A percentile compares a stretch with the other conserved stretches of the same genome.
Conservation (phyloP, 306 rosid species). For the Styphnolobium japonicum region DNA sequence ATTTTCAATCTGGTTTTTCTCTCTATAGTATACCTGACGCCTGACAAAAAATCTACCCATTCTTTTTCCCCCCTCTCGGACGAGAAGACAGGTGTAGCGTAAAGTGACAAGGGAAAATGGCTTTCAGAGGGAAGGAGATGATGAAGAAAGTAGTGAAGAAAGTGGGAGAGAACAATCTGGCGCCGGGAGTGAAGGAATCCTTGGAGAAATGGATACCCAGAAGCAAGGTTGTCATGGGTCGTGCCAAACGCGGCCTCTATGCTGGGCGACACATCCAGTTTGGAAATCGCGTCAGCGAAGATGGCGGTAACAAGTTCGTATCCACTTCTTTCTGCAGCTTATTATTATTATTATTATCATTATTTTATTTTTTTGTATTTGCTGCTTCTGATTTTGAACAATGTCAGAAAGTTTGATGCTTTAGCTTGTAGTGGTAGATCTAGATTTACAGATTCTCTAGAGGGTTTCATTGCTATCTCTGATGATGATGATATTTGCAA, state of each 20-base stretch:
- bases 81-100: no score
- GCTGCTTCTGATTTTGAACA: neutral
- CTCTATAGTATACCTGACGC: no score
- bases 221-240: conserved; percentile 70
- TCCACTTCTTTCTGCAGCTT: neutral
- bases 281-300: conserved; percentile 85
- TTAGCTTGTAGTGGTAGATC: neutral
- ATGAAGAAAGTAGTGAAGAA: conserved; percentile 73
- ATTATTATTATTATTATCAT: no score
- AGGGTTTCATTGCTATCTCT: neutral
- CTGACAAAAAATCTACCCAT: no score
- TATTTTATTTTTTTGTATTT: neutral
- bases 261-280: conserved; percentile 92
- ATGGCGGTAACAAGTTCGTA: conserved; percentile 91
- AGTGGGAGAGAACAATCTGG: conserved; percentile 69
- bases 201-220: conserved; percentile 66
- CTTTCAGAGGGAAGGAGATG: conserved; percentile 78
- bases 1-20: no score
- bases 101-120: conserved; percentile 40
- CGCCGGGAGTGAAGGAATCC: conserved; percentile 58
- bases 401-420: neutral
- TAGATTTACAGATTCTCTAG: neutral
- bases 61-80: no score
- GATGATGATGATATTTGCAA: no score
- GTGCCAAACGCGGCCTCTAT: conserved; percentile 86